Percentiles rank a stretch among this genome's conserved stretches.
Evolutionary conservation across 208 protist genomes (phyloP).

Genomic region (Novymonas esmeraldas): DNA sequence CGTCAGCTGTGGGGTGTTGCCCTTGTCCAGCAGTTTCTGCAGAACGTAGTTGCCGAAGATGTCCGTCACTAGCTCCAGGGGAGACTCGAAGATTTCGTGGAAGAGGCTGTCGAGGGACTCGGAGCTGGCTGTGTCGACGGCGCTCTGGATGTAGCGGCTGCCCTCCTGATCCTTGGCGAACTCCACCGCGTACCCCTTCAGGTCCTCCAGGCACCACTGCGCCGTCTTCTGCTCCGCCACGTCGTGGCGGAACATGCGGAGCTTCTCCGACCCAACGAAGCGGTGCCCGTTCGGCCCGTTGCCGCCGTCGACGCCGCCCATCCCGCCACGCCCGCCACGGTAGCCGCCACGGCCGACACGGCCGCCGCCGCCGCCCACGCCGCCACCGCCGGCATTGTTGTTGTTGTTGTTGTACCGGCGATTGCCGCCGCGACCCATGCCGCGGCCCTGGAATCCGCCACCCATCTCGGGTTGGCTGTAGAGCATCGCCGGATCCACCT

Average conservation of each 20-base stretch:
- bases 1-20: slow-evolving; percentile 78
- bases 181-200: slow-evolving; percentile 93
- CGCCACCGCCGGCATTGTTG: neutral
- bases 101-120: slow-evolving; percentile 92
- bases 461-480: slow-evolving; percentile 18
- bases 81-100: slow-evolving; percentile 91
- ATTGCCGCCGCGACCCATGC: slow-evolving; percentile 20
- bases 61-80: slow-evolving; percentile 95
- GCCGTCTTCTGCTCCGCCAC: slow-evolving; percentile 42
- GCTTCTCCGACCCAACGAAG: slow-evolving; percentile 59
- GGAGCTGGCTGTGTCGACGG: slow-evolving; percentile 87
- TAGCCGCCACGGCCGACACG: slow-evolving; percentile 21
- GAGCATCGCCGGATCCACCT: slow-evolving; percentile 23
- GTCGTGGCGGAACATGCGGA: slow-evolving; percentile 70
- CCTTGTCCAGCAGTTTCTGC: slow-evolving; percentile 98
- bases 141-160: slow-evolving; percentile 97
- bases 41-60: slow-evolving; percentile 99
- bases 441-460: slow-evolving; percentile 21
- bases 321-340: slow-evolving; percentile 31
- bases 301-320: slow-evolving; percentile 31
- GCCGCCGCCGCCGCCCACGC: neutral
- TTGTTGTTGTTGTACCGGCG: slow-evolving; percentile 33
- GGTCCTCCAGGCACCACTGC: slow-evolving; percentile 80
- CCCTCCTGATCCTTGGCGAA: slow-evolving; percentile 98
- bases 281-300: slow-evolving; percentile 36